Percentiles rank a stretch among this genome's conserved stretches.
phyloP scores from a whole-genome alignment of 192 early-diverging fungal species.

The Coemansia sp. region DNA sequence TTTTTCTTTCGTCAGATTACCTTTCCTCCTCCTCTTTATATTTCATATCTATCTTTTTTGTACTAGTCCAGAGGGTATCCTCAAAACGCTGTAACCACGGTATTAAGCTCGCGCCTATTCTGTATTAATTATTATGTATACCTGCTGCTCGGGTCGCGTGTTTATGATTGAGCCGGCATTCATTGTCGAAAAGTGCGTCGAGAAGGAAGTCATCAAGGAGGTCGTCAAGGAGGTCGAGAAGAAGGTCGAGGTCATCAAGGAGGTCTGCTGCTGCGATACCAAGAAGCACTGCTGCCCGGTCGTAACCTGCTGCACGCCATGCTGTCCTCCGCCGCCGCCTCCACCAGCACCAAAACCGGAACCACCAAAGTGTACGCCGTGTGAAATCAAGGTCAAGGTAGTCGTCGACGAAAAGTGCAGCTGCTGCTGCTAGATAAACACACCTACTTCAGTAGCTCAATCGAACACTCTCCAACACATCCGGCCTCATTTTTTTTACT shows the following conservation, averaged over 20 bases:
- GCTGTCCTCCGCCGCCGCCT: neutral
- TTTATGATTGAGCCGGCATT: slow-evolving; percentile 49
- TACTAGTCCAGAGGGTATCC: neutral
- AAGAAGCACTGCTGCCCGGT: slow-evolving; percentile 5
- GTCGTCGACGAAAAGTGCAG: slow-evolving; percentile 32
- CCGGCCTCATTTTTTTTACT: neutral
- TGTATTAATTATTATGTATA: slow-evolving; percentile 34
- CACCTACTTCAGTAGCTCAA: neutral
- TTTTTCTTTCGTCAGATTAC: neutral
- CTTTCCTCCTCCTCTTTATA: neutral
- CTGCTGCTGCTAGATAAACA: neutral
- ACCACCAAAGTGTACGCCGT: slow-evolving; percentile 27
- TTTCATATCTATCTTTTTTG: neutral
- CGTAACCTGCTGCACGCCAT: neutral
- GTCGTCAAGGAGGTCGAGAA: slow-evolving; percentile 27
- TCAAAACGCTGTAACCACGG: neutral
- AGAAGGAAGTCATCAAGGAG: slow-evolving; percentile 44
- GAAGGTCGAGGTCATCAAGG: slow-evolving; percentile 21
- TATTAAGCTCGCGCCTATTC: neutral
- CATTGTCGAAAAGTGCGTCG: slow-evolving; percentile 46
- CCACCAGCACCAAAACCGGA: neutral
- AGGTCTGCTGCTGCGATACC: slow-evolving; percentile 43
- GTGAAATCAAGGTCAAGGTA: slow-evolving; percentile 42
- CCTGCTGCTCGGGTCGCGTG: slow-evolving; percentile 40
- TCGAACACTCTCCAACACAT: neutral